A percentile compares a stretch with the other conserved stretches of the same genome.
These are phyloP conservation scores for Suillus placidus DNA, from an alignment of 768 basidiomycete genomes.

Conservation along the genomic window DNA sequence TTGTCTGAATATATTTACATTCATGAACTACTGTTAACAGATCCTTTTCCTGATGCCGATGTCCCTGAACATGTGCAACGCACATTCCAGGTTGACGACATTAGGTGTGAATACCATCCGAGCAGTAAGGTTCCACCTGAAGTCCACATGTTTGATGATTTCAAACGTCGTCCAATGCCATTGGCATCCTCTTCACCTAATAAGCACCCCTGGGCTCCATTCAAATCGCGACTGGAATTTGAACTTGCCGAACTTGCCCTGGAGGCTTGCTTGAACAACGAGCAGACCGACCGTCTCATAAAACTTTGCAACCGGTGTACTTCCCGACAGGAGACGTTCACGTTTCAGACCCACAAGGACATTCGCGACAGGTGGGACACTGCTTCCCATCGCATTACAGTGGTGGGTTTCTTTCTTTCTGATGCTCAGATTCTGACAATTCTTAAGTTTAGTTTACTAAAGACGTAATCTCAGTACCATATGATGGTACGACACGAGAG, in stretches of 20 bases:
- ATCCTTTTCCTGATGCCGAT: not conserved
- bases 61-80: not conserved
- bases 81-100: constrained; percentile 19
- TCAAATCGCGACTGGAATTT: constrained; percentile 31
- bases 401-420: constrained; percentile 8
- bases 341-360: constrained; percentile 21
- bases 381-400: constrained; percentile 10
- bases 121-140: constrained; percentile 11
- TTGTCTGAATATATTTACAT: not conserved
- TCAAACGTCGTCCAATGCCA: not conserved
- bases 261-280: constrained; percentile 23
- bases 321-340: constrained; percentile 15
- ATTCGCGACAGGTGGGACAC: constrained; percentile 25
- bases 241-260: constrained; percentile 32
- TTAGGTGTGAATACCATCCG: constrained; percentile 29
- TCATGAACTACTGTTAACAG: not conserved
- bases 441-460: constrained; percentile 17
- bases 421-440: not conserved
- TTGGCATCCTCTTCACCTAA: constrained; percentile 12
- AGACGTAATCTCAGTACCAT: constrained; percentile 19
- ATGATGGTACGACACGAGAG: constrained; percentile 11
- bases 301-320: constrained; percentile 18
- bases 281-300: constrained; percentile 23
- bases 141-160: constrained; percentile 22
- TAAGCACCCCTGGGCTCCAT: constrained; percentile 34